phyloP scores from a whole-genome alignment of 2,329 filamentous ascomycete species.

The Bertia moriformis region DNA sequence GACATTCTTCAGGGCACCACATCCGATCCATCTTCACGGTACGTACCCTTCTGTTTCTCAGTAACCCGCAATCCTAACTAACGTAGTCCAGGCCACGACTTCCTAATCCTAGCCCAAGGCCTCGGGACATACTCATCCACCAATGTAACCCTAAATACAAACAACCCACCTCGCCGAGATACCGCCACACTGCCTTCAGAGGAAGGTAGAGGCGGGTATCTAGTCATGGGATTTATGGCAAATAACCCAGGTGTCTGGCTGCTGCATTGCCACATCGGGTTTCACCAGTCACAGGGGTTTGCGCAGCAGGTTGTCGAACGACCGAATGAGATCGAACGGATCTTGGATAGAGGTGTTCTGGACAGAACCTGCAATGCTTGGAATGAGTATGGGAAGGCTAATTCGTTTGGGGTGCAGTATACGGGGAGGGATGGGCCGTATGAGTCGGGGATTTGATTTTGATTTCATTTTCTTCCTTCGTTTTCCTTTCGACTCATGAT shows the following conservation, averaged over 20 bases:
- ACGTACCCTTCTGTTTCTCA: too few relatives aligned
- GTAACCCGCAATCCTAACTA: too few relatives aligned
- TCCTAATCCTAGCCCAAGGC: constrained; percentile 15
- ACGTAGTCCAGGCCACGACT: too few relatives aligned
- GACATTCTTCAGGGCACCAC: constrained; percentile 7
- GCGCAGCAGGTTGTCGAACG: constrained; percentile 33
- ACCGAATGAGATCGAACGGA: background rate
- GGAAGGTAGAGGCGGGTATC: constrained; percentile 25
- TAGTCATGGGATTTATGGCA: constrained; percentile 29
- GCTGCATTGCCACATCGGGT: constrained; percentile 33
- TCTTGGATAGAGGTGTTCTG: background rate
- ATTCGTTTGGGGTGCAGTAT: too few relatives aligned
- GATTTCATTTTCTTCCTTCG: too few relatives aligned
- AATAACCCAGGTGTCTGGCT: constrained; percentile 35
- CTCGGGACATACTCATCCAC: constrained; percentile 13
- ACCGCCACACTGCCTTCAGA: constrained; percentile 27
- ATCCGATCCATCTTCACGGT: constrained; percentile 18
- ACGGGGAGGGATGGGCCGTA: too few relatives aligned
- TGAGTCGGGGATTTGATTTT: too few relatives aligned
- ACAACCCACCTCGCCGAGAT: constrained; percentile 32
- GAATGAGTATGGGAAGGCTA: too few relatives aligned
- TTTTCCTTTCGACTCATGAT: too few relatives aligned
- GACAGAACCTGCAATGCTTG: background rate
- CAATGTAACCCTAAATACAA: constrained; percentile 13
- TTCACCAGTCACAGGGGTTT: constrained; percentile 32